Evolutionary conservation across 2,329 filamentous ascomycete species (phyloP).

Genomic region (Zasmidium cellare): DNA sequence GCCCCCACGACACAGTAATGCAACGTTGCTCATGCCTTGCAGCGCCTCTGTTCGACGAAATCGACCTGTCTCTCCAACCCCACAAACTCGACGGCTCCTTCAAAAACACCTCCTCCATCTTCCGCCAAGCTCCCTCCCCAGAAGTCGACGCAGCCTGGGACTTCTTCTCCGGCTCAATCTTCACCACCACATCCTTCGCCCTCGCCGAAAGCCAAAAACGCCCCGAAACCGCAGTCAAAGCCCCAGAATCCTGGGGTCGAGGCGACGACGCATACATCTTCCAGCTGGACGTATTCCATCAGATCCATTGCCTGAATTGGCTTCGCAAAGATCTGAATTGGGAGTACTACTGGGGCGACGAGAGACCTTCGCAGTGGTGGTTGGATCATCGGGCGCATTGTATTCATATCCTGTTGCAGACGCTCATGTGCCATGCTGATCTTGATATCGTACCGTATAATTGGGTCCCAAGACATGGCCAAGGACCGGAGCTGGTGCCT

Average conservation of each 20-base stretch:
- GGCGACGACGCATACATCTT: neutral
- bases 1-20: neutral
- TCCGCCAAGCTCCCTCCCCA: neutral
- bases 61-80: neutral
- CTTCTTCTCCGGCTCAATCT: neutral
- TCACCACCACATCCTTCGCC: neutral
- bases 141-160: neutral
- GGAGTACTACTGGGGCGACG: neutral
- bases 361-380: neutral
- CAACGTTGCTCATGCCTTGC: neutral
- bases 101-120: neutral
- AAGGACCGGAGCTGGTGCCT: neutral
- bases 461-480: neutral
- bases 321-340: constrained; percentile 3
- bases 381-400: neutral
- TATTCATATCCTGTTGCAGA: constrained; percentile 2
- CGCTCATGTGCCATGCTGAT: neutral
- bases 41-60: neutral
- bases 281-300: constrained; percentile 3
- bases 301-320: constrained; percentile 6
- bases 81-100: neutral
- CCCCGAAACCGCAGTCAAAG: neutral
- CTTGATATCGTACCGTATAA: neutral
- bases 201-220: neutral
- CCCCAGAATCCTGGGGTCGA: neutral